A percentile compares a stretch with the other conserved stretches of the same genome.
These are phyloP conservation scores for Dryas octopetala DNA, from an alignment of 306 rosid species.

Conservation along the genomic window DNA sequence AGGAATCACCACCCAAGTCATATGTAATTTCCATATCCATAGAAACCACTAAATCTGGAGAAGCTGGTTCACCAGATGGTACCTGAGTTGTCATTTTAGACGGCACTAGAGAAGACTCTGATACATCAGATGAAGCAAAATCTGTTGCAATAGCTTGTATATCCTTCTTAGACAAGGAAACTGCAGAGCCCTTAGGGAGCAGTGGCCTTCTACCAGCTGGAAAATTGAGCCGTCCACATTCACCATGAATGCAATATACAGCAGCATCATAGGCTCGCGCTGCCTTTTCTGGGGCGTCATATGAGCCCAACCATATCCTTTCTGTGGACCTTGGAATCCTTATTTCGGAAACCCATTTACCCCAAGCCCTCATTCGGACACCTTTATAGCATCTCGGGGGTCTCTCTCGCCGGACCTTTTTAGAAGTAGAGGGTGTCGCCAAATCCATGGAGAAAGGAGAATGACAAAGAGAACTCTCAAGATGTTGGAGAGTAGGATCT, in stretches of 20 bases:
- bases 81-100: slow-evolving; percentile 11
- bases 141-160: slow-evolving; percentile 20
- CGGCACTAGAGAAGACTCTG: slow-evolving; percentile 12
- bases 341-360: slow-evolving; percentile 32
- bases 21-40: slow-evolving; percentile 1
- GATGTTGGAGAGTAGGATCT: slow-evolving; percentile 12
- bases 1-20: slow-evolving; percentile 3
- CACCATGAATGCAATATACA: slow-evolving; percentile 30
- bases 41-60: slow-evolving; percentile 12
- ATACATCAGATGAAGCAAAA: slow-evolving; percentile 12
- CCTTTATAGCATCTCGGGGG: slow-evolving; percentile 17
- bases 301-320: slow-evolving; percentile 35
- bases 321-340: slow-evolving; percentile 26
- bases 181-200: slow-evolving; percentile 8
- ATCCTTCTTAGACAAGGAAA: slow-evolving; percentile 20
- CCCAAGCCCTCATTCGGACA: slow-evolving; percentile 24
- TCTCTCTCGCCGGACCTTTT: slow-evolving; percentile 14
- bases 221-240: slow-evolving; percentile 29
- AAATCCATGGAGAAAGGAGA: slow-evolving; percentile 20
- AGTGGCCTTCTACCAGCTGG: slow-evolving; percentile 24
- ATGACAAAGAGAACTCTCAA: slow-evolving; percentile 13
- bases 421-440: slow-evolving; percentile 18
- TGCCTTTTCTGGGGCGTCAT: slow-evolving; percentile 25
- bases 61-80: slow-evolving; percentile 6
- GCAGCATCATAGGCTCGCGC: slow-evolving; percentile 34